Evolutionary conservation across 805 yeast genomes (phyloP).

Genomic region (Zygoascus flipseniorum): DNA sequence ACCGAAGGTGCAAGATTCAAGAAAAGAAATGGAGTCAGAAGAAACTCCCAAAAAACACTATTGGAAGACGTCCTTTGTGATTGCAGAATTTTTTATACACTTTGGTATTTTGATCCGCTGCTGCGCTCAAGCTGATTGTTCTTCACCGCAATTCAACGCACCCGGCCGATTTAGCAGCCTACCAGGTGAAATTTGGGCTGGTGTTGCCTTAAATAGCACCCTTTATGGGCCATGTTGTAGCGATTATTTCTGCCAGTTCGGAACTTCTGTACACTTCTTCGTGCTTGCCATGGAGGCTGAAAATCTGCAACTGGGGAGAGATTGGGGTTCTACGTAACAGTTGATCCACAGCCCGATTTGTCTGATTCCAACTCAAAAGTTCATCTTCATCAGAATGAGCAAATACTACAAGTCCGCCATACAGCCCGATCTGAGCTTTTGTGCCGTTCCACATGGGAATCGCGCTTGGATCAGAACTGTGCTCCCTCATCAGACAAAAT

Average conservation of each 20-base stretch:
- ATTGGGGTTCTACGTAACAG: not conserved
- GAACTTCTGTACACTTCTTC: not conserved
- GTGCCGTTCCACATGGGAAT: not conserved
- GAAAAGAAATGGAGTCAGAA: too few relatives aligned
- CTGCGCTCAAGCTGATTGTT: too few relatives aligned
- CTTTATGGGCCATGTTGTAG: too few relatives aligned
- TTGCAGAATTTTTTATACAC: too few relatives aligned
- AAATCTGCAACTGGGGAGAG: not conserved
- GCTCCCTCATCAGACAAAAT: not conserved
- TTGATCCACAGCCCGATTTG: slow-evolving; percentile 35
- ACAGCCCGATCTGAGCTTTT: not conserved
- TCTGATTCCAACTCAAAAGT: slow-evolving; percentile 35
- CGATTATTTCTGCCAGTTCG: not conserved
- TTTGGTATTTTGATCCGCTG: too few relatives aligned
- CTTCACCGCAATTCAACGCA: too few relatives aligned
- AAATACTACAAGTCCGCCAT: slow-evolving; percentile 28
- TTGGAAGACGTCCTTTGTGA: too few relatives aligned
- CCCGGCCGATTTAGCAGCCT: too few relatives aligned
- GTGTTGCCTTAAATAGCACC: too few relatives aligned
- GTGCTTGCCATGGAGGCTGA: not conserved
- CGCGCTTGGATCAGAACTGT: not conserved
- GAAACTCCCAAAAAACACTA: too few relatives aligned
- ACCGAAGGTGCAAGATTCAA: too few relatives aligned
- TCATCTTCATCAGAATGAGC: slow-evolving; percentile 65
- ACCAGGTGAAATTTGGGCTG: too few relatives aligned